Percentiles rank a stretch among this genome's conserved stretches.
phyloP scores from a whole-genome alignment of 306 rosid genomes.

The Sesbania bispinosa region DNA sequence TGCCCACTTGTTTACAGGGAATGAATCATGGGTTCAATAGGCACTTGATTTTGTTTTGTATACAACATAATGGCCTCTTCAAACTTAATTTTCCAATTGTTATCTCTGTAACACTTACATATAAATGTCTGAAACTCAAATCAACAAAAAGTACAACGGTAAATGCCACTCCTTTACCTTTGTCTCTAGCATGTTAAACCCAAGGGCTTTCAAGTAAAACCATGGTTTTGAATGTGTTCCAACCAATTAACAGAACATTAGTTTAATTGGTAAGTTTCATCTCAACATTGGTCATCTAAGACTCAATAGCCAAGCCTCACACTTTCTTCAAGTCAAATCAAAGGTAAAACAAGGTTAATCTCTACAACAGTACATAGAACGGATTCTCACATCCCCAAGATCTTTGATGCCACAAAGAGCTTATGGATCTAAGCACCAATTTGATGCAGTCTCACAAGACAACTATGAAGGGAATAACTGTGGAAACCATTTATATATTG shows the following conservation, averaged over 20 bases:
- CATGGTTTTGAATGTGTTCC: background rate
- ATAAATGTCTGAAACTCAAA: background rate
- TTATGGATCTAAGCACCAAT: background rate
- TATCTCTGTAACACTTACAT: background rate
- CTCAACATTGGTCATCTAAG: background rate
- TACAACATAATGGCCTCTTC: background rate
- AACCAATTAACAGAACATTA: background rate
- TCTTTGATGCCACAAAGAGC: background rate
- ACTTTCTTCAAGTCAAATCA: background rate
- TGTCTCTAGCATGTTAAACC: background rate
- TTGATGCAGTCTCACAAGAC: background rate
- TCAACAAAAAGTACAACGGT: background rate
- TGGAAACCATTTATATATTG: background rate
- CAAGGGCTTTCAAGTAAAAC: background rate
- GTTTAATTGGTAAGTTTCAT: background rate
- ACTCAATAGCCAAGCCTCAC: background rate
- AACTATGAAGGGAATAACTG: background rate
- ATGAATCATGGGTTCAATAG: background rate
- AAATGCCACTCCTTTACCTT: background rate
- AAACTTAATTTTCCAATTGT: background rate
- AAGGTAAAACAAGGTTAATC: background rate
- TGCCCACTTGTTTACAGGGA: background rate
- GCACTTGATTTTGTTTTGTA: background rate
- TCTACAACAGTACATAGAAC: background rate
- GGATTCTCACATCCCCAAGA: slow-evolving; percentile 3